phyloP scores from a whole-genome alignment of 345 rosid genomes.

The Murraya paniculata region DNA sequence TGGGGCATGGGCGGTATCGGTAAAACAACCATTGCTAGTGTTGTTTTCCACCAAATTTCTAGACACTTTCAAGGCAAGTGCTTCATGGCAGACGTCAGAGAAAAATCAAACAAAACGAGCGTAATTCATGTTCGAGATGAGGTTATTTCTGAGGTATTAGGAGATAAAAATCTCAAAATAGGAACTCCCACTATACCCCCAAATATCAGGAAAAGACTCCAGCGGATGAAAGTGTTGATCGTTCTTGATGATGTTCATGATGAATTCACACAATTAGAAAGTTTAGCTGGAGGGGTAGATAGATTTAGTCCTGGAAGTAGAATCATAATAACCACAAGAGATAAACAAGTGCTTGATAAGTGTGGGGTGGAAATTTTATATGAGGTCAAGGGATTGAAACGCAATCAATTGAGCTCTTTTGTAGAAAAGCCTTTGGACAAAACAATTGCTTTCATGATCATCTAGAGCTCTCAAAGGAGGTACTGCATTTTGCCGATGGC shows the following conservation, averaged over 20 bases:
- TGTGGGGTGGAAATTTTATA: conserved; percentile 1
- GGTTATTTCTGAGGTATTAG: not conserved
- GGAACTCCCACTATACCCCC: not conserved
- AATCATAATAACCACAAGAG: conserved; percentile 5
- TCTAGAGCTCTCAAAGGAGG: not conserved
- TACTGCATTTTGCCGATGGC: conserved; percentile 12
- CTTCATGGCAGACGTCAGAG: not conserved
- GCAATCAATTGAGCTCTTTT: conserved; percentile 1
- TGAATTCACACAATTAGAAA: not conserved
- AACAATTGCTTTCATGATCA: not conserved
- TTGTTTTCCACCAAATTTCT: not conserved
- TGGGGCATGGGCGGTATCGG: conserved; percentile 7
- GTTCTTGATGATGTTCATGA: conserved; percentile 6
- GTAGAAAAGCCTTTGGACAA: not conserved
- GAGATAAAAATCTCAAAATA: not conserved
- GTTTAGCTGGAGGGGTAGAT: not conserved
- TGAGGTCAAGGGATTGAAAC: not conserved
- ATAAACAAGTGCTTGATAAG: not conserved
- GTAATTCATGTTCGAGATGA: not conserved
- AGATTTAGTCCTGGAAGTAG: not conserved
- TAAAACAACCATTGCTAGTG: conserved; percentile 6
- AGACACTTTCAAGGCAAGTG: not conserved
- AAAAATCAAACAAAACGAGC: not conserved
- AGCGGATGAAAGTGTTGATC: not conserved
- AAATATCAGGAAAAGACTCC: not conserved